Base-by-base conservation (phyloP, 1,284 basidiomycete species). In the Sphaerobolus stellatus region DNA sequence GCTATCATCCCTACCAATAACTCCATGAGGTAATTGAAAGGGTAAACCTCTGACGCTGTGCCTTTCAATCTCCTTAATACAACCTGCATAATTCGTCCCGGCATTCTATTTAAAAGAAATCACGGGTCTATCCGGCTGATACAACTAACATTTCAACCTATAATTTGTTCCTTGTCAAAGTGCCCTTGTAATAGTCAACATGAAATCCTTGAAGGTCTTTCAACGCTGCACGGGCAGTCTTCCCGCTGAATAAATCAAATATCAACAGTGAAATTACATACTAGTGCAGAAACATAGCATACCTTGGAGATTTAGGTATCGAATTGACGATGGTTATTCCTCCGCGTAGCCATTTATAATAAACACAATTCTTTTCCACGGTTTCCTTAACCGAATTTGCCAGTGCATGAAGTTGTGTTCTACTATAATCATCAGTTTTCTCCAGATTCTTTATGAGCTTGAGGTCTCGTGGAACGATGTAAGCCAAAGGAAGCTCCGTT, bases 401-500 rank as follows among this genome's bases (percentile, higher is more conserved):
- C 7, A 43, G 41, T 24, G 41, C 13, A 6, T 43, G 22, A 3
- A 38, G 36, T 22, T 16, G 36, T 18, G 18, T 36, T 36, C 33
- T 36, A 36, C 33, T 14, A 27, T 14, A 27, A 20, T 20, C 41
- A 43, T 27, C 22, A 14, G 13, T n/a, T n/a, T n/a, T n/a, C 41
- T 43, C 28, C 41, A 22, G 41, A 11, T 43, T 43, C 22, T 13
- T 20, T 14, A 24, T 27, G 41, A 4, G 41, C 41, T 11, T 43
- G 11, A 43, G 41, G 4, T 43, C 28, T 43, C 25, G 48, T 8
- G 53, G 57, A 33, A 68, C 67, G 7, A 70, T 60, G 53, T 67
- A 71, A 1, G 69, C 69, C 8, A 64, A 54, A 2, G 69, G 69
- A 5, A 69, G 56, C 56, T 68, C 66, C 2, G 66, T 62, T n/a